Percentiles rank a stretch among this genome's conserved stretches.
Evolutionary conservation across 768 basidiomycete genomes (phyloP).

Genomic region (Tricholoma sp.): DNA sequence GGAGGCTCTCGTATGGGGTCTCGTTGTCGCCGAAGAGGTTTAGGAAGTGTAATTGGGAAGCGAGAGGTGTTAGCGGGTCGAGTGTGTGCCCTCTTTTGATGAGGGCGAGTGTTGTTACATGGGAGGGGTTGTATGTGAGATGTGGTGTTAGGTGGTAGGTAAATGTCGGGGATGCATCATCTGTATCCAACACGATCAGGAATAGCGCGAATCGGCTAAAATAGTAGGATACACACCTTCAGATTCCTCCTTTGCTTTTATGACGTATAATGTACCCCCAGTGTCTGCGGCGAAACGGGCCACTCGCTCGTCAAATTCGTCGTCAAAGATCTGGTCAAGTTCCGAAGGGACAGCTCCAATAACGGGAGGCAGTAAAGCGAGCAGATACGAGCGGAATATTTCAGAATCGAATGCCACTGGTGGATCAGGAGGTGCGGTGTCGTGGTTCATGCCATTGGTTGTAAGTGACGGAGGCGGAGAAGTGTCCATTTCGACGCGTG

Average conservation of each 20-base stretch:
- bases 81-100: slow-evolving; percentile 88
- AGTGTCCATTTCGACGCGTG: background rate
- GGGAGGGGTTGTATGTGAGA: slow-evolving; percentile 73
- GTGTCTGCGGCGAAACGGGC: slow-evolving; percentile 71
- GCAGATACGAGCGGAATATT: slow-evolving; percentile 67
- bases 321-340: slow-evolving; percentile 63
- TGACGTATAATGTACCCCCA: slow-evolving; percentile 75
- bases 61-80: slow-evolving; percentile 74
- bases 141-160: slow-evolving; percentile 65
- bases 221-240: slow-evolving; percentile 49
- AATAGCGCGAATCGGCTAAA: slow-evolving; percentile 7
- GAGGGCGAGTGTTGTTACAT: slow-evolving; percentile 84
- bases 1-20: slow-evolving; percentile 92
- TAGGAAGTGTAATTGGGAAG: slow-evolving; percentile 84
- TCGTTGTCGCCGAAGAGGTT: slow-evolving; percentile 88
- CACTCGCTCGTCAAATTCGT: slow-evolving; percentile 71
- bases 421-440: slow-evolving; percentile 21
- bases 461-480: slow-evolving; percentile 11
- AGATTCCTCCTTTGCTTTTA: slow-evolving; percentile 68
- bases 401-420: slow-evolving; percentile 56
- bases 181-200: slow-evolving; percentile 29
- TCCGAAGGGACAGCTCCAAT: slow-evolving; percentile 69
- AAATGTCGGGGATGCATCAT: slow-evolving; percentile 60
- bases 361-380: slow-evolving; percentile 70
- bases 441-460: slow-evolving; percentile 23